Base-by-base conservation (phyloP, 495 filamentous ascomycete species). In the Aspergillus leporis region DNA sequence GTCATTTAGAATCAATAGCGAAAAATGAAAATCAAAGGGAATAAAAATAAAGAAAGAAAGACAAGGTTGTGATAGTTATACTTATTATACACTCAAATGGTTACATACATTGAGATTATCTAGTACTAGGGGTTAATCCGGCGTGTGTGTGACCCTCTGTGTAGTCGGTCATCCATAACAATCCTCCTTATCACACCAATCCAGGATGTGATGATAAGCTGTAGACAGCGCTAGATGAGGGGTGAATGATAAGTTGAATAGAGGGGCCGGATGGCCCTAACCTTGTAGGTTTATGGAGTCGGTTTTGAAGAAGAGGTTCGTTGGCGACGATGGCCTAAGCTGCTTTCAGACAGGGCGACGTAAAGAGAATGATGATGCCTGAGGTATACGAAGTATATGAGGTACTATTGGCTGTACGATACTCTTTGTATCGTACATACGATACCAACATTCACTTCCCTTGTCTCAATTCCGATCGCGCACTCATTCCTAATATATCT, bases 401-500 rank as follows among this genome's bases (percentile, higher is more conserved):
- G 13, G 38, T n/a, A n/a, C 38, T 1, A 41, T 41, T 41, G 38
- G 38, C 38, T 41, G 38, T 16, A 12, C 14, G 38, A n/a, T 41
- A 41, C 38, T n/a, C n/a, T 41, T 41, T 41, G 38, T 41, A 41
- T 41, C 16, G 38, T 41, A 41, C 14, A n/a, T 41, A 41, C 47
- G 5, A 50, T 50, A 30, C 30, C 55, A n/a, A 21, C 12, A 22
- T 22, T 16, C 16, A 25, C 34, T 6, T 58, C 49, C 46, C 49
- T 16, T 56, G 28, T 43, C n/a, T 45, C 50, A 2, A 25, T 40
- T 55, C 53, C 49, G 53, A 56, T 63, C 61, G 53, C 61, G 32
- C 53, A 47, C 47, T 45, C 30, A 43, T 59, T 57, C 47, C 56
- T 40, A 53, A 53, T 52, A 52, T 47, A 56, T 51, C 50, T 4